These are phyloP conservation scores for Perkinsela sp. DNA, from an alignment of 208 protist species.

Conservation along the genomic window DNA sequence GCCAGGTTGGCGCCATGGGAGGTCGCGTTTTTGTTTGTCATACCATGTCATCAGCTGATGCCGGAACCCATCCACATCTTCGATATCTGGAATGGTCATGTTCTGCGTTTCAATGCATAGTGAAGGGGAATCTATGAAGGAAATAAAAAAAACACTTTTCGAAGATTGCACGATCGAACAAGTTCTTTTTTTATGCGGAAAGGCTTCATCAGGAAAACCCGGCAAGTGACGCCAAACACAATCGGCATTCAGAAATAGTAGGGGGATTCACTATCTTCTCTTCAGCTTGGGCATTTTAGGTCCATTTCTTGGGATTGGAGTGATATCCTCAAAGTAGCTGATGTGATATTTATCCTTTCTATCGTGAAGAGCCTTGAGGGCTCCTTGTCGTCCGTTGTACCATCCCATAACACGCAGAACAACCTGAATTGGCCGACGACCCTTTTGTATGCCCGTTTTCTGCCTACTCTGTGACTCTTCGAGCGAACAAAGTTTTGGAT, in stretches of 20 bases:
- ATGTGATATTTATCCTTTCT: constrained; percentile 29
- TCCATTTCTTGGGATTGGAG: constrained; percentile 52
- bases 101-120: too few species aligned
- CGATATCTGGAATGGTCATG: not conserved
- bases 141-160: too few species aligned
- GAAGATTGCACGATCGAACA: too few species aligned
- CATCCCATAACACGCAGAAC: constrained; percentile 62
- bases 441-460: constrained; percentile 22
- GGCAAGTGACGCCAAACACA: not conserved
- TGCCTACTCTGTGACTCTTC: constrained; percentile 17
- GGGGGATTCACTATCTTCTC: not conserved
- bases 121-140: too few species aligned
- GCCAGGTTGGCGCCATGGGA: constrained; percentile 16
- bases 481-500: constrained; percentile 29
- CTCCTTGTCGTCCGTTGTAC: constrained; percentile 56
- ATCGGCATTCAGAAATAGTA: not conserved
- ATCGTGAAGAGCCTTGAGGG: constrained; percentile 47
- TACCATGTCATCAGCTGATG: constrained; percentile 8
- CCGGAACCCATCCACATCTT: not conserved
- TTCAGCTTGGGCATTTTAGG: constrained; percentile 30
- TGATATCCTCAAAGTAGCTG: constrained; percentile 57
- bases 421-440: constrained; percentile 14
- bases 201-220: too few species aligned
- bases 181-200: too few species aligned
- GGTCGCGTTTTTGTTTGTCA: constrained; percentile 10